Conservation (phyloP, 345 rosid species). For the Citrus maxima region DNA sequence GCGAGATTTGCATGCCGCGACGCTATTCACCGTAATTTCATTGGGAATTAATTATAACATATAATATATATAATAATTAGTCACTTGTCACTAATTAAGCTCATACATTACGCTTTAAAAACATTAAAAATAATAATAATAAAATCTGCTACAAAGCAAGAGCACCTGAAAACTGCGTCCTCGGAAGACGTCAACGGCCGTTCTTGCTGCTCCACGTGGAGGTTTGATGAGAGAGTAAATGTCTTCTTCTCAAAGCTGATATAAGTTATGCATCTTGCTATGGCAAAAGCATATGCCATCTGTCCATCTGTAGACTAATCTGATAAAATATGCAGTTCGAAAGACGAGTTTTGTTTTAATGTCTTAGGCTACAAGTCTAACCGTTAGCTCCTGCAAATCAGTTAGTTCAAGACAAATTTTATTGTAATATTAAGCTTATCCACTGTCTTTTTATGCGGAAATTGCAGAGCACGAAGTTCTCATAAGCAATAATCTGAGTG, state of each 20-base stretch:
- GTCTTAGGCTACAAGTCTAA: too few relatives aligned
- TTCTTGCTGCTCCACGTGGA: conserved; percentile 40
- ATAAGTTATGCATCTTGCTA: not conserved
- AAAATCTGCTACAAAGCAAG: not conserved
- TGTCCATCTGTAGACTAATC: not conserved
- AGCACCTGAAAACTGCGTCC: not conserved
- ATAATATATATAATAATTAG: not conserved
- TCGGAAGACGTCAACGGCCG: conserved; percentile 24
- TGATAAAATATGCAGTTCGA: not conserved
- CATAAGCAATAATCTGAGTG: not conserved
- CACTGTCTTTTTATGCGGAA: too few relatives aligned
- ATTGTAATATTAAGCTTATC: not conserved
- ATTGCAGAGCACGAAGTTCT: not conserved
- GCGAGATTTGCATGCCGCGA: not conserved
- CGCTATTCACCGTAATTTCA: not conserved
- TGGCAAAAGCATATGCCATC: not conserved
- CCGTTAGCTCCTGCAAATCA: not conserved
- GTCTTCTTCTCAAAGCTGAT: conserved; percentile 8
- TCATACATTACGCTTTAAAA: not conserved
- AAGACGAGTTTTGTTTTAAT: too few relatives aligned
- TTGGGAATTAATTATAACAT: not conserved
- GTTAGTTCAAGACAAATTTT: not conserved
- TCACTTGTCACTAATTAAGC: not conserved
- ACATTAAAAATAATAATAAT: too few relatives aligned
- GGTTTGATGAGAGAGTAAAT: conserved; percentile 1